Base-by-base conservation (phyloP, 2,329 filamentous ascomycete genomes). In the Colletotrichum kahawae region DNA sequence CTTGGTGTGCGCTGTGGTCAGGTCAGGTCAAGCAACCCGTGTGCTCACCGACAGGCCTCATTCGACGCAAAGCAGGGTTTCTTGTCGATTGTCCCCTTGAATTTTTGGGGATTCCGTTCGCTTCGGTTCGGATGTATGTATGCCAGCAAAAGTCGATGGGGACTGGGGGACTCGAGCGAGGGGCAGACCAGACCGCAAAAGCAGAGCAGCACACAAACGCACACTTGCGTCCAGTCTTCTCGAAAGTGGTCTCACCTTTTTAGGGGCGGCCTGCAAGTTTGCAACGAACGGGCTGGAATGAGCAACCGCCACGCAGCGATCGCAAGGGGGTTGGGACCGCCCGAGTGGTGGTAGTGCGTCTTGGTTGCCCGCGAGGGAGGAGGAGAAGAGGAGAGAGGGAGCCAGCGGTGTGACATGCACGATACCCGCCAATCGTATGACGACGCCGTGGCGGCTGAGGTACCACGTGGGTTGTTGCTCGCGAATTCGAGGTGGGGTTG, bases 221-320 rank as follows among this genome's bases (percentile, higher is more conserved):
- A n/a, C n/a, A n/a, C n/a, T n/a, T n/a, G n/a, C n/a, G n/a, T 21
- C 60, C 64, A 67, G 56, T 51, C 56, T 51, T 67, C 59, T 48
- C 21, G 62, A 59, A 63, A 72, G 62, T 67, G 57, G 73, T 75
- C 73, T 75, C 73, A 75, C 72, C 72, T 75, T 72, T 75, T 75
- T 75, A 72, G 69, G 70, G 72, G 33, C 48, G 6, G 21, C n/a
- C 59, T 36, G 59, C 60, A 43, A 63, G n/a, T 51, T 51, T 68
- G 73, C 63, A 68, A 64, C 70, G 73, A 67, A 75, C 73, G 73
- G 70, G 57, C 73, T 75, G 69, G 69, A 73, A 67, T 60, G 57
- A 56, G 33, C 63, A 33, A 56, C 21, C 38, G 57, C 65, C 70
- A 73, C 56, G 51, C 51, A 71, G 54, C 60, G 62, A 63, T 57